Evolutionary conservation across 176 grass and related monocot species (phyloP).

Genomic region (Oryza nivara): DNA sequence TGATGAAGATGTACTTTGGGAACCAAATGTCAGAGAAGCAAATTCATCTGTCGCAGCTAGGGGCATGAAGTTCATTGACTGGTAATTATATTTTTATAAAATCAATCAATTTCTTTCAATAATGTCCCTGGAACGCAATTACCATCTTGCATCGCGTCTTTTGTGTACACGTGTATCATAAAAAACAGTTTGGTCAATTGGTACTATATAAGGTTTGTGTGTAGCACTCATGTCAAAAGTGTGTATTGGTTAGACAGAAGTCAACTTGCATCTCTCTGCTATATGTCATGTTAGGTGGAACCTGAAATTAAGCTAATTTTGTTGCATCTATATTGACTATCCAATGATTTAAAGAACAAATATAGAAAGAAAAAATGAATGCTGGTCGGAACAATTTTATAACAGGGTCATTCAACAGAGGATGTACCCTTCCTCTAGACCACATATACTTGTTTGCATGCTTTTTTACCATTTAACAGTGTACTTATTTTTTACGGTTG

Average conservation of each 20-base stretch:
- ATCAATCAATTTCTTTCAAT: not conserved
- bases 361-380: not conserved
- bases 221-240: not conserved
- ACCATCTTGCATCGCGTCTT: not conserved
- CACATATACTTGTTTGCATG: not conserved
- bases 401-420: not conserved
- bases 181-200: not conserved
- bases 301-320: not conserved
- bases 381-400: not conserved
- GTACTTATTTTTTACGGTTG: not conserved
- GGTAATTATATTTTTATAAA: conserved; percentile 54
- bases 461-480: not conserved
- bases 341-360: not conserved
- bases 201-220: not conserved
- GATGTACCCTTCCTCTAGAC: not conserved
- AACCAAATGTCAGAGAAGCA: conserved; percentile 71
- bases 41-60: conserved; percentile 62
- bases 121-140: not conserved
- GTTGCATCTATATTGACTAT: not conserved
- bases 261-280: not conserved
- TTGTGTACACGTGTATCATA: not conserved
- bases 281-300: not conserved
- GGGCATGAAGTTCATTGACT: conserved; percentile 86
- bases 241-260: not conserved
- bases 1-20: conserved; percentile 90